phyloP scores from a whole-genome alignment of 495 filamentous ascomycete species.

The Penicillium tannophilum region DNA sequence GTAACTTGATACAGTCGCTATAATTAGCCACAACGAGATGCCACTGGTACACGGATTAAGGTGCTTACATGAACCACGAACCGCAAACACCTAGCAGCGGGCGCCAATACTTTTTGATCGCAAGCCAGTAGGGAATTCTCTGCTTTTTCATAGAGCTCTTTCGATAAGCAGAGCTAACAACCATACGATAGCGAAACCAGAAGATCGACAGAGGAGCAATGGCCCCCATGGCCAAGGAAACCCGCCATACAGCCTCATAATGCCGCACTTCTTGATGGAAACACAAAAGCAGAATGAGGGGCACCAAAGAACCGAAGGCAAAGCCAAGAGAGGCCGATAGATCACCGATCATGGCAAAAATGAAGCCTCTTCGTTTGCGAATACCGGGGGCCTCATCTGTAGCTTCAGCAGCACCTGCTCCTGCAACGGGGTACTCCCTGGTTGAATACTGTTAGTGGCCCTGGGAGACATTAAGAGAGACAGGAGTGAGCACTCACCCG shows the following conservation, averaged over 20 bases:
- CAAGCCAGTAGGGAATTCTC: slow-evolving; percentile 33
- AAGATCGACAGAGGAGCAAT: slow-evolving; percentile 39
- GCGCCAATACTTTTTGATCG: slow-evolving; percentile 41
- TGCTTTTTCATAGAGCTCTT: slow-evolving; percentile 60
- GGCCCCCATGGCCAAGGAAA: slow-evolving; percentile 34
- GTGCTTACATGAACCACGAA: slow-evolving; percentile 39
- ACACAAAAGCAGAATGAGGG: slow-evolving; percentile 30
- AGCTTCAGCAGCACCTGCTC: slow-evolving; percentile 38
- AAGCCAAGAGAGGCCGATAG: slow-evolving; percentile 36
- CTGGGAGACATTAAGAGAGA: neutral
- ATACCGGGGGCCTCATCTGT: slow-evolving; percentile 33
- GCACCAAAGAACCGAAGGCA: slow-evolving; percentile 35
- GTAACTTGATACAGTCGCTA: slow-evolving; percentile 22
- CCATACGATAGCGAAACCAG: slow-evolving; percentile 43
- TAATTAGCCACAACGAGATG: slow-evolving; percentile 3
- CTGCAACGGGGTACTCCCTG: slow-evolving; percentile 38
- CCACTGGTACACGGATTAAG: neutral
- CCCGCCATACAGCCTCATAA: slow-evolving; percentile 36
- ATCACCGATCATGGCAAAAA: slow-evolving; percentile 40
- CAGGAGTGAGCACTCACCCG: slow-evolving; percentile 17
- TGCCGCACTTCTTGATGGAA: slow-evolving; percentile 31
- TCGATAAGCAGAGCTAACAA: slow-evolving; percentile 63
- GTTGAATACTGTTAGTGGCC: neutral
- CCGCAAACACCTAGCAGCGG: slow-evolving; percentile 35
- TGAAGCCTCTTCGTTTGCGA: slow-evolving; percentile 35